phyloP scores from a whole-genome alignment of 768 basidiomycete species.

The Mycena haematopus region DNA sequence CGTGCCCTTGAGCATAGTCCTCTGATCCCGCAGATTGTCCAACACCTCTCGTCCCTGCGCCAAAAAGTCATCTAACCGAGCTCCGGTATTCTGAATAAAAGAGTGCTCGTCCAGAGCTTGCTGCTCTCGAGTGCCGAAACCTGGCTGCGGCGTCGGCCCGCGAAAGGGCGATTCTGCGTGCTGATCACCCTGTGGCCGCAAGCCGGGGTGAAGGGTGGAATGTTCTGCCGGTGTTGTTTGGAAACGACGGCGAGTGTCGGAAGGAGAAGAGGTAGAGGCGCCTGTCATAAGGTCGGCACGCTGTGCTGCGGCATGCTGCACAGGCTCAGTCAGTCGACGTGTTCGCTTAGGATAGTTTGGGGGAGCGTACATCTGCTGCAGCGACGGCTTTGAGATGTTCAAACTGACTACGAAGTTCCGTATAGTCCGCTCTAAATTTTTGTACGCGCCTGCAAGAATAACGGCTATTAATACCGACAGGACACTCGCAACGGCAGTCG shows the following conservation, averaged over 20 bases:
- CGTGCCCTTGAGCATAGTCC: conserved; percentile 95
- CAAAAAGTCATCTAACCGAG: conserved; percentile 86
- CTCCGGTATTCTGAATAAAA: conserved; percentile 85
- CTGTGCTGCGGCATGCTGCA: conserved; percentile 63
- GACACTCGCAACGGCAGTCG: background rate
- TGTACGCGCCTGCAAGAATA: conserved; percentile 76
- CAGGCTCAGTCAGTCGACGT: background rate
- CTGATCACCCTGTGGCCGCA: conserved; percentile 54
- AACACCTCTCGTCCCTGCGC: conserved; percentile 91
- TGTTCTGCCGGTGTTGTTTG: conserved; percentile 48
- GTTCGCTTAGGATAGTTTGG: background rate
- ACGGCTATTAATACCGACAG: background rate
- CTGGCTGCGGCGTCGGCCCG: conserved; percentile 57
- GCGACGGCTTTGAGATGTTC: conserved; percentile 76
- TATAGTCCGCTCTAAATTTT: conserved; percentile 88
- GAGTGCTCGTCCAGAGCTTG: conserved; percentile 88
- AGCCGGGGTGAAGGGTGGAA: conserved; percentile 61
- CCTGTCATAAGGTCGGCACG: conserved; percentile 70
- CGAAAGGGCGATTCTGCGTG: conserved; percentile 89
- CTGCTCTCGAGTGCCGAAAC: conserved; percentile 66
- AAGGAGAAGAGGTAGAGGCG: conserved; percentile 52
- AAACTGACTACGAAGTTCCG: conserved; percentile 82
- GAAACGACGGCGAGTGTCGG: conserved; percentile 74
- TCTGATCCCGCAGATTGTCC: conserved; percentile 91
- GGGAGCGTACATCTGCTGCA: conserved; percentile 48